These are phyloP conservation scores for Geosmithia putterillii DNA, from an alignment of 2,329 filamentous ascomycete genomes.

Conservation along the genomic window DNA sequence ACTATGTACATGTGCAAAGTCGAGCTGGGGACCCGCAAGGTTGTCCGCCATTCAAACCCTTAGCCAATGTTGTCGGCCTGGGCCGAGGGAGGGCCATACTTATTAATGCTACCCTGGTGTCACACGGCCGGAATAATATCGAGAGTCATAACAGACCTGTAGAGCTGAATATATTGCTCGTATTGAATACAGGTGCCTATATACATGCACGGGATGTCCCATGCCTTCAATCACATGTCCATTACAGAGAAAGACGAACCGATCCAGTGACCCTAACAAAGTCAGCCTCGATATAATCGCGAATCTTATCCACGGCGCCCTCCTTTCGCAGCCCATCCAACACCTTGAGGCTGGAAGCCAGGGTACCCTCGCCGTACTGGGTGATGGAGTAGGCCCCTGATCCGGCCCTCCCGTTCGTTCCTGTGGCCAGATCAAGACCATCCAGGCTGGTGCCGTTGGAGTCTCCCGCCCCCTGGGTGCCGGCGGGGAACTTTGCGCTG, in stretches of 20 bases:
- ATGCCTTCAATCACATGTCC: background rate
- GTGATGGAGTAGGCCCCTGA: constrained; percentile 13
- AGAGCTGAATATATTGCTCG: no score
- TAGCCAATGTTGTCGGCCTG: no score
- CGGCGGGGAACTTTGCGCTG: constrained; percentile 8
- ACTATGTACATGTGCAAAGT: no score
- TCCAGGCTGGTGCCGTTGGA: background rate
- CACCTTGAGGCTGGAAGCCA: constrained; percentile 5
- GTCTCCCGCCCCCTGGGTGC: no score
- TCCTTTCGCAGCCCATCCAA: constrained; percentile 7
- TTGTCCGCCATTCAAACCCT: no score
- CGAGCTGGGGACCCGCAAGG: no score
- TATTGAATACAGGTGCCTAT: no score
- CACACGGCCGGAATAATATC: no score
- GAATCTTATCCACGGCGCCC: constrained; percentile 9
- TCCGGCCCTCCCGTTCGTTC: constrained; percentile 8
- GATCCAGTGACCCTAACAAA: constrained; percentile 8
- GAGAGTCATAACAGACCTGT: no score
- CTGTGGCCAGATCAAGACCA: constrained; percentile 3
- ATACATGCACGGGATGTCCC: background rate
- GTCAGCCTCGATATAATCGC: constrained; percentile 10
- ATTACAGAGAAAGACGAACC: background rate
- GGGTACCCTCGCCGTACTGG: constrained; percentile 9
- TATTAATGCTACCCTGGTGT: no score
- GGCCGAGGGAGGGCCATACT: no score